Evolutionary conservation across 805 yeast species (phyloP), one percentile per base, ranked within the genome.

Genomic region (Candida nonsorbophila): DNA sequence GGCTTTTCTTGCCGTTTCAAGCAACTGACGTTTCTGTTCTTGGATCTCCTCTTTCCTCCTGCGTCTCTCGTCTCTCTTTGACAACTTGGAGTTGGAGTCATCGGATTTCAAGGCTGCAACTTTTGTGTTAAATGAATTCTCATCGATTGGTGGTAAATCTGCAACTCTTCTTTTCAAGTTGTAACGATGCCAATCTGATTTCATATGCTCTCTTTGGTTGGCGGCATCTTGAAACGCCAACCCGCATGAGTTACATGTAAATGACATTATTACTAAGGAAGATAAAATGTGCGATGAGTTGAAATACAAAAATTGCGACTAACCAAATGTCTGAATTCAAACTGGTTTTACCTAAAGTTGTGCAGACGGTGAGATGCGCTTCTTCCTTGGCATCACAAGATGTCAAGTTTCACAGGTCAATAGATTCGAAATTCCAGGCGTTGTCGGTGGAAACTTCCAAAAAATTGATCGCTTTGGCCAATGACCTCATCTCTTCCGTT

Each of bases 151-250:
- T 3, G 73, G 71, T 40, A 67, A 50, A 36, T 58, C 61, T 1
- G 96, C 95, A 18, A 92, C 95, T 46, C 95, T 74, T 60, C 98
- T 77, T 52, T 92, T 92, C 49, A 92, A 69, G 49, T 92, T 92
- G 57, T 92, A 92, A 39, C 98, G 72, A 52, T 92, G 98, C 98
- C 98, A 92, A 33, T 92, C 98, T 3, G 95, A 79, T 52, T 84
- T 86, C 98, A 92, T 92, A 53, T 92, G 98, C 40, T 71, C 72
- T 38, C 97, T 70, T 60, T 92, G 98, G 34, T 79, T 67, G 38
- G 80, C 92, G n/a, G 94, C 80, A 20, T 79, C 67, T 24, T 79
- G 74, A 49, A 92, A 92, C 25, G 79, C 78, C 40, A 86, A 75
- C 14, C 77, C 77, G 57, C 98, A 92, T 13, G 95, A 81, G 49